Base-by-base conservation (phyloP, 495 filamentous ascomycete genomes). In the Amniculicola lignicola region DNA sequence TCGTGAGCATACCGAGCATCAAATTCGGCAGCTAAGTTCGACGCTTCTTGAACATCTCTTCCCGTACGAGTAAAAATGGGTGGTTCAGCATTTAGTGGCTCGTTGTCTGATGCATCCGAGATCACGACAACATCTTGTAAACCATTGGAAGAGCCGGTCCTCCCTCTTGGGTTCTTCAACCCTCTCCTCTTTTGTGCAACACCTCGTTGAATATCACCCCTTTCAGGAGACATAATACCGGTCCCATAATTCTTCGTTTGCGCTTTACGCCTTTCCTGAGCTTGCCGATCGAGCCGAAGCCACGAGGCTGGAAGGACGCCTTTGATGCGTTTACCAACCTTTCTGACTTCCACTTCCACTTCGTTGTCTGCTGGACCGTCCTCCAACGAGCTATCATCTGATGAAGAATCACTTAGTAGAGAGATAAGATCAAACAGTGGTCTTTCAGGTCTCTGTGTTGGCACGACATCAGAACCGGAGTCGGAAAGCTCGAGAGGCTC, bases 221-320 rank as follows among this genome's bases (percentile, higher is more conserved):
- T 57, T 10, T 51, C 44, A 16, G 64, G 63, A 24, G 66, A 67
- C 1, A 50, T 5, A 19, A 36, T 16, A 28, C 10, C 4, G 16
- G 31, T 11, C 21, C 2, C 43, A 70, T 45, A 39, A 12, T 53
- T 27, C 15, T 25, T 48, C 7, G 49, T 39, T 10, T 16, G 15
- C 54, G 72, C 59, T 68, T 75, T 64, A 51, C 63, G 76, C 59
- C 53, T 71, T 23, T 54, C 47, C 46, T 69, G 62, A 42, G 69
- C 42, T 53, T 70, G 68, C 46, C 75, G 72, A 61, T 95, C 84
- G 33, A 97, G 74, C 58, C 87, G 81, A 38, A 94, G 76, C 85
- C 87, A 95, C 2, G 92, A 96, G 4, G 92, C 92, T 29, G 92
- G 91, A 37, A 97, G 77, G 14, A 96, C 90, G 29, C 91, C 91